Conservation (phyloP, 139 green algal species). For the Coelastrella sp. region DNA sequence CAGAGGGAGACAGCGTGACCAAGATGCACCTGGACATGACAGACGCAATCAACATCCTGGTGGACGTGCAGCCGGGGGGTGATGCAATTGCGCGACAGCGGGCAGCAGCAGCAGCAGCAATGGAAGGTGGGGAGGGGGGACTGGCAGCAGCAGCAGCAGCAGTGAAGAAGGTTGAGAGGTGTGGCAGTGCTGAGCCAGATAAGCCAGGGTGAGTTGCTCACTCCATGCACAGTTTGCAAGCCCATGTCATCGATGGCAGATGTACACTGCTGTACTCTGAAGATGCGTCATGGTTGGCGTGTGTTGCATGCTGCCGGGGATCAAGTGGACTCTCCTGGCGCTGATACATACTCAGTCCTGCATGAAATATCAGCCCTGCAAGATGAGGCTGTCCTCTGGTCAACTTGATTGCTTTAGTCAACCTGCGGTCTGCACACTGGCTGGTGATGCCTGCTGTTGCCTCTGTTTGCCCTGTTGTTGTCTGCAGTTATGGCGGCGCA, state of each 20-base stretch:
- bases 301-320: too few relatives aligned
- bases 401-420: not conserved
- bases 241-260: not conserved
- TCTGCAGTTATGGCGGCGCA: conserved; percentile 42
- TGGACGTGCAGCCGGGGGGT: conserved; percentile 1
- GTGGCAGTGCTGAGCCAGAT: not conserved
- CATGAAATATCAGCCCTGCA: too few relatives aligned
- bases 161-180: not conserved
- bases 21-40: conserved; percentile 92
- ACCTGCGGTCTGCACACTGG: not conserved
- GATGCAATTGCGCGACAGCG: not conserved
- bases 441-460: not conserved
- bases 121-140: not conserved
- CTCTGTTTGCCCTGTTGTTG: not conserved
- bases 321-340: too few relatives aligned
- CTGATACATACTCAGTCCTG: too few relatives aligned
- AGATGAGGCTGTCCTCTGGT: too few relatives aligned
- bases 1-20: conserved; percentile 86
- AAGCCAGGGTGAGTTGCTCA: conserved; percentile 13
- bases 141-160: not conserved
- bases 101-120: conserved; percentile 1
- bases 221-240: not conserved
- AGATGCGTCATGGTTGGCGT: too few relatives aligned
- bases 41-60: conserved; percentile 58
- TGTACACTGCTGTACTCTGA: too few relatives aligned